Evolutionary conservation across 2,329 filamentous ascomycete genomes (phyloP).

Genomic region (Stylonectria norvegica): DNA sequence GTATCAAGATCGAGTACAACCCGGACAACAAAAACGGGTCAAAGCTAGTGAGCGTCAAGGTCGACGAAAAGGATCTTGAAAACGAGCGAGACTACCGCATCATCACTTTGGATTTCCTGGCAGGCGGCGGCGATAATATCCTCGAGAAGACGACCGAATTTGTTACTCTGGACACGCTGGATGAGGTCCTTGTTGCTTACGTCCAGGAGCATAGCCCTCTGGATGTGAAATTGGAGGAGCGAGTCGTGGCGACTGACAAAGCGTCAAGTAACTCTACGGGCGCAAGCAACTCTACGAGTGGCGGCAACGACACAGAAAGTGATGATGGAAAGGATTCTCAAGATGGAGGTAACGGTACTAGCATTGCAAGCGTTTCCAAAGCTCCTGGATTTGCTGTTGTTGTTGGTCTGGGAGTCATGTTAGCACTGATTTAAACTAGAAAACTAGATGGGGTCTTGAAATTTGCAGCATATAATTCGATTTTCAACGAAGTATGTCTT

Average conservation of each 20-base stretch:
- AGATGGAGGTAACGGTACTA: background rate
- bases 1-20: slow-evolving; percentile 57
- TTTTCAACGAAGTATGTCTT: too few species aligned
- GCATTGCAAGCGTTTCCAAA: slow-evolving; percentile 8
- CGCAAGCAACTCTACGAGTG: background rate
- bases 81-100: slow-evolving; percentile 48
- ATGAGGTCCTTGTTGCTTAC: slow-evolving; percentile 52
- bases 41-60: slow-evolving; percentile 50
- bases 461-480: too few species aligned
- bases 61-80: slow-evolving; percentile 48
- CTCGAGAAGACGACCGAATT: slow-evolving; percentile 40
- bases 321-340: slow-evolving; percentile 6
- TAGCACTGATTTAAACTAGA: slow-evolving; percentile 18
- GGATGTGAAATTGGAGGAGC: slow-evolving; percentile 45
- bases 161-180: slow-evolving; percentile 49
- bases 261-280: slow-evolving; percentile 1
- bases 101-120: slow-evolving; percentile 61
- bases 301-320: background rate
- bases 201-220: slow-evolving; percentile 48
- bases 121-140: slow-evolving; percentile 62
- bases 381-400: slow-evolving; percentile 10
- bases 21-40: slow-evolving; percentile 46
- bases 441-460: too few species aligned
- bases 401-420: slow-evolving; percentile 11
- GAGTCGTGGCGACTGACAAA: slow-evolving; percentile 25